Percentiles rank a stretch among this genome's conserved stretches.
phyloP scores from a whole-genome alignment of 1,284 basidiomycete species.

The Melampsora abietis-canadensis region DNA sequence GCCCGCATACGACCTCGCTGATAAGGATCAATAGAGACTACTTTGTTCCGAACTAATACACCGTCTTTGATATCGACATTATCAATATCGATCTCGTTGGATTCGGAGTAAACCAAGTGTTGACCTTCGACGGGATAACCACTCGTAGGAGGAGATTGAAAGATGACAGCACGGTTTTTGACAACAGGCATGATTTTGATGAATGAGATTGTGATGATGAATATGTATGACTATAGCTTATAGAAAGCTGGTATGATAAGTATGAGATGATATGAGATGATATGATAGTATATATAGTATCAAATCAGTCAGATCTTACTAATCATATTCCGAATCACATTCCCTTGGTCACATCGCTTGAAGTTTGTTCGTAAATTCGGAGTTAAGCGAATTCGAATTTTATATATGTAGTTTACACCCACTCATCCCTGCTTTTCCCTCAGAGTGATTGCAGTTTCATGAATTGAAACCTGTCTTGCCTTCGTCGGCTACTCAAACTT shows the following conservation, averaged over 20 bases:
- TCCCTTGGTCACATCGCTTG: too few species aligned
- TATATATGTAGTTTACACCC: too few species aligned
- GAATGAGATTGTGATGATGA: not conserved
- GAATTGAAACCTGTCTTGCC: too few species aligned
- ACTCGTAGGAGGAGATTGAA: not conserved
- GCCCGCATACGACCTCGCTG: slow-evolving; percentile 36
- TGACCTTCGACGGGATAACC: slow-evolving; percentile 8
- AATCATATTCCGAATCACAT: too few species aligned
- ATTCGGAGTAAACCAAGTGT: slow-evolving; percentile 1
- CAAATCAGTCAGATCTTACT: too few species aligned
- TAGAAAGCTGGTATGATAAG: not conserved
- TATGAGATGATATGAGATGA: not conserved
- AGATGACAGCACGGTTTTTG: not conserved
- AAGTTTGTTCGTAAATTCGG: too few species aligned
- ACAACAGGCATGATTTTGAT: not conserved
- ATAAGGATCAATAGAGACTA: slow-evolving; percentile 45
- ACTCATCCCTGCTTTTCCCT: too few species aligned
- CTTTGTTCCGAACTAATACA: slow-evolving; percentile 35
- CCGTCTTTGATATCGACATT: slow-evolving; percentile 24
- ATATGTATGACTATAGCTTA: not conserved
- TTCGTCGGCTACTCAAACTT: too few species aligned
- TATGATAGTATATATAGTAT: too few species aligned
- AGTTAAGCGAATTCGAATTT: too few species aligned
- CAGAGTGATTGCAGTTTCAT: too few species aligned
- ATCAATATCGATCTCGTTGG: slow-evolving; percentile 41